Conservation (phyloP, 768 basidiomycete genomes). For the Xerocomellus amylosporus region DNA sequence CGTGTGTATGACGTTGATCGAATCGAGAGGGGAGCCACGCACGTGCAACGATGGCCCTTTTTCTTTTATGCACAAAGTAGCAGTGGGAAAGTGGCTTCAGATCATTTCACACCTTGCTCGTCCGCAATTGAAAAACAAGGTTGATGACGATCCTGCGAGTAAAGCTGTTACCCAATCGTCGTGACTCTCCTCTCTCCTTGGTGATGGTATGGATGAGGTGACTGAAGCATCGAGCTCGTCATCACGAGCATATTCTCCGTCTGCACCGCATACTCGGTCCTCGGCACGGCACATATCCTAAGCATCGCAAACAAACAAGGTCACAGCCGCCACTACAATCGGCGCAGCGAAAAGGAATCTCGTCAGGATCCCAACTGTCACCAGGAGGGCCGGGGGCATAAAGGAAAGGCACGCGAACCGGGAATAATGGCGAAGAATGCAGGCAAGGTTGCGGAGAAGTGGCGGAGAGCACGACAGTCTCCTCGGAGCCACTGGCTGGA, state of each 20-base stretch:
- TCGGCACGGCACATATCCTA: not conserved
- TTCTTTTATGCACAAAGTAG: slow-evolving; percentile 74
- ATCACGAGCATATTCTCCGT: not conserved
- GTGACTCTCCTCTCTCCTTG: not conserved
- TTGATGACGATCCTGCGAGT: no score
- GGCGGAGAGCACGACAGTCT: slow-evolving; percentile 20
- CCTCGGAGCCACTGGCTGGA: not conserved
- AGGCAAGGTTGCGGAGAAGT: slow-evolving; percentile 22
- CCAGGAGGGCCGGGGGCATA: slow-evolving; percentile 28
- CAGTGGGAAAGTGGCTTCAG: slow-evolving; percentile 67
- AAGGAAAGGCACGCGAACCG: slow-evolving; percentile 1
- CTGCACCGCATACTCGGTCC: not conserved
- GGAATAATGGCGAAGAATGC: not conserved
- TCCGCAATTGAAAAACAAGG: not conserved
- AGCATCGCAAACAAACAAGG: not conserved
- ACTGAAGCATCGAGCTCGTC: not conserved
- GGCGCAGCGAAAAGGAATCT: slow-evolving; percentile 50
- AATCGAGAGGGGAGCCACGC: slow-evolving; percentile 78
- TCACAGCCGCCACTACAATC: not conserved
- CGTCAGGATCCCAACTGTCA: slow-evolving; percentile 55
- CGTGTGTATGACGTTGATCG: not conserved
- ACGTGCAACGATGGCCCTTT: slow-evolving; percentile 93
- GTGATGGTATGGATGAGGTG: not conserved
- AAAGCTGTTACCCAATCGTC: not conserved
- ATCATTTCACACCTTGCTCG: not conserved